These are phyloP conservation scores for Apophysomyces trapeziformis DNA, from an alignment of 371 early-diverging fungal species.

Conservation along the genomic window DNA sequence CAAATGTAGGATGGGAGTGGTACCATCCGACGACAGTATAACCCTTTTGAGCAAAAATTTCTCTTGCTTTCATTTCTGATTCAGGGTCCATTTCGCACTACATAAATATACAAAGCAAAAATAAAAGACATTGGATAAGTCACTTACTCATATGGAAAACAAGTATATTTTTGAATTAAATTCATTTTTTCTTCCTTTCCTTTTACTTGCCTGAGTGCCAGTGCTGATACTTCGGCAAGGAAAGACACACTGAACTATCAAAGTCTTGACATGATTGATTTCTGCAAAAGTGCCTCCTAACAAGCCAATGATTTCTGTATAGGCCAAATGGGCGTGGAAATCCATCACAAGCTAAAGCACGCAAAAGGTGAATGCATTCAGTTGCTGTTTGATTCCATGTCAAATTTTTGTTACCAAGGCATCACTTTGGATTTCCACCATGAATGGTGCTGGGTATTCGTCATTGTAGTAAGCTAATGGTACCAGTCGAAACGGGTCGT, in stretches of 20 bases:
- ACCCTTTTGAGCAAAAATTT: slow-evolving; percentile 70
- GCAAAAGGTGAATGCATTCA: background rate
- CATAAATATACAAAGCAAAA: background rate
- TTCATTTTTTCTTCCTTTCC: background rate
- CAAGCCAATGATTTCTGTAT: slow-evolving; percentile 87
- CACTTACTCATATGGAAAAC: background rate
- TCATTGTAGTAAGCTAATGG: slow-evolving; percentile 59
- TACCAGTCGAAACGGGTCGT: slow-evolving; percentile 74
- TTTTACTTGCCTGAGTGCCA: slow-evolving; percentile 63
- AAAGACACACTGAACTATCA: slow-evolving; percentile 48
- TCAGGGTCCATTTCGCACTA: slow-evolving; percentile 69
- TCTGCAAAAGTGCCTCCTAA: slow-evolving; percentile 74
- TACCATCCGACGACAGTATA: slow-evolving; percentile 89
- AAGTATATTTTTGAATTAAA: too few species aligned
- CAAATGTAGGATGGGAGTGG: slow-evolving; percentile 89
- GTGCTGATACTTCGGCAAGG: slow-evolving; percentile 76
- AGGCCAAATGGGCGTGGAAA: slow-evolving; percentile 82
- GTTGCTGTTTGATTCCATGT: background rate
- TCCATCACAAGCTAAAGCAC: slow-evolving; percentile 77
- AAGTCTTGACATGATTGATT: slow-evolving; percentile 48
- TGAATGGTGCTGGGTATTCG: slow-evolving; percentile 61
- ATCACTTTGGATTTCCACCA: slow-evolving; percentile 62
- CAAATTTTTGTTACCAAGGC: slow-evolving; percentile 54
- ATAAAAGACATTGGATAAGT: background rate
- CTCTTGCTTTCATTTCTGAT: slow-evolving; percentile 77